Base-by-base conservation (phyloP, 23 red algal species). In the Gracilaria caudata region DNA sequence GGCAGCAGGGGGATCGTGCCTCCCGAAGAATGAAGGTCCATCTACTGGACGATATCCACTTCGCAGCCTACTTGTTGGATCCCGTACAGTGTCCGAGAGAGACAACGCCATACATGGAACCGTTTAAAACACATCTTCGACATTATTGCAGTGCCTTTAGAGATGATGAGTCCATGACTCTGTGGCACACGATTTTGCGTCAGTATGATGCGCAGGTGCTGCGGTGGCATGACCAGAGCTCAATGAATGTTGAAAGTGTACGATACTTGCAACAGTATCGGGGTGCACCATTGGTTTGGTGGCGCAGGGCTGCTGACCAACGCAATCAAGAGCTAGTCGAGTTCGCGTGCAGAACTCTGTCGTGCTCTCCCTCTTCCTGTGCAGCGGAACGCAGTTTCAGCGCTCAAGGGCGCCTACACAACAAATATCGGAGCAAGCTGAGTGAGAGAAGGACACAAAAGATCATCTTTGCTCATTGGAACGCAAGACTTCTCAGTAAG, bases 31-130 rank as follows among this genome's bases (percentile, higher is more conserved):
- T 30, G 24, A 58, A 59, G 23, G 78, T 81, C 26, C 78, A 51
- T 59, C 37, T 81, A 41, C 54, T 81, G 34, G 78, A 81, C 53
- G 78, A 81, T 29, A 64, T 81, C 56, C 56, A 59, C 39, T 81
- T 57, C 32, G 75, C 54, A 23, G 46, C 51, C 29, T 29, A 81
- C 28, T 29, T 58, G 23, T 38, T 81, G 33, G 51, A 81, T 39
- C 78, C 78, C 51, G 21, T 58, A 28, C 46, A 29, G 45, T 36
- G 47, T 81, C 54, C 78, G 56, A 59, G 54, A 29, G 78, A 81
- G 59, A 56, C 73, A 56, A 41, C 21, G 19, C 34, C 35, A 19
- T 46, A 35, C 34, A 29, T 73, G 35, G 33, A 73, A n/a, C 40
- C 17, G 20, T 73, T 73, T 39, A 39, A 23, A 11, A 11, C 64